Evolutionary conservation across 768 basidiomycete genomes (phyloP).

Genomic region (Termitomyces sp.): DNA sequence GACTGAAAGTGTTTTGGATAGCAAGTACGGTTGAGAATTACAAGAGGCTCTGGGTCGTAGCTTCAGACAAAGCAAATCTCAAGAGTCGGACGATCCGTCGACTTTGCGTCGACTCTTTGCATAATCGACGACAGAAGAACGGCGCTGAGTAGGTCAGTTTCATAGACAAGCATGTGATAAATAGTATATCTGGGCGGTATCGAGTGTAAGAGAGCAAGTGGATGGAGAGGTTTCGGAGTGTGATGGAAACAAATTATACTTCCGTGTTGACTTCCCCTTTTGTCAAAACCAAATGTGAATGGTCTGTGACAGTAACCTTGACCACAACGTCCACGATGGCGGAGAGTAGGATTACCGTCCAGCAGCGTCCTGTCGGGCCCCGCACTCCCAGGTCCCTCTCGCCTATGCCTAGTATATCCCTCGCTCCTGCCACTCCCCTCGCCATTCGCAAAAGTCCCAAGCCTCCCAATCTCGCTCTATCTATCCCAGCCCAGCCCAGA

Average conservation of each 20-base stretch:
- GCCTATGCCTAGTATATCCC: slow-evolving; percentile 21
- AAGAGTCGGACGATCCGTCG: too few relatives aligned
- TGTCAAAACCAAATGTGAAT: slow-evolving; percentile 19
- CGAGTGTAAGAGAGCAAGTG: too few relatives aligned
- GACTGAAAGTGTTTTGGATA: neutral
- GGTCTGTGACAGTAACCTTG: slow-evolving; percentile 20
- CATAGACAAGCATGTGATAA: too few relatives aligned
- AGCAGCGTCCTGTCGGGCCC: slow-evolving; percentile 48
- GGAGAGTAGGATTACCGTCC: slow-evolving; percentile 19
- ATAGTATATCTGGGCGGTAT: too few relatives aligned
- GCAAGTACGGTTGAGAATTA: neutral
- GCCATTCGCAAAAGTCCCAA: slow-evolving; percentile 23
- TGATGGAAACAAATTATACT: slow-evolving; percentile 7
- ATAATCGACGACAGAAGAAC: too few relatives aligned
- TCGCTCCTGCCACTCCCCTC: slow-evolving; percentile 25
- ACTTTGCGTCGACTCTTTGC: too few relatives aligned
- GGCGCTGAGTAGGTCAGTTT: neutral
- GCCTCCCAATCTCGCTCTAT: slow-evolving; percentile 9
- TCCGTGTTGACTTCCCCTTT: slow-evolving; percentile 23
- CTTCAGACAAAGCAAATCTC: neutral
- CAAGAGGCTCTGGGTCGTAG: neutral
- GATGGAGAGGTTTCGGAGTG: too few relatives aligned
- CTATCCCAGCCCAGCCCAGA: slow-evolving; percentile 20
- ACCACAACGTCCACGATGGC: slow-evolving; percentile 24
- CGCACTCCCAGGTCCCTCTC: slow-evolving; percentile 41